phyloP scores from a whole-genome alignment of 768 basidiomycete genomes.

The Lactifluus pinguis region DNA sequence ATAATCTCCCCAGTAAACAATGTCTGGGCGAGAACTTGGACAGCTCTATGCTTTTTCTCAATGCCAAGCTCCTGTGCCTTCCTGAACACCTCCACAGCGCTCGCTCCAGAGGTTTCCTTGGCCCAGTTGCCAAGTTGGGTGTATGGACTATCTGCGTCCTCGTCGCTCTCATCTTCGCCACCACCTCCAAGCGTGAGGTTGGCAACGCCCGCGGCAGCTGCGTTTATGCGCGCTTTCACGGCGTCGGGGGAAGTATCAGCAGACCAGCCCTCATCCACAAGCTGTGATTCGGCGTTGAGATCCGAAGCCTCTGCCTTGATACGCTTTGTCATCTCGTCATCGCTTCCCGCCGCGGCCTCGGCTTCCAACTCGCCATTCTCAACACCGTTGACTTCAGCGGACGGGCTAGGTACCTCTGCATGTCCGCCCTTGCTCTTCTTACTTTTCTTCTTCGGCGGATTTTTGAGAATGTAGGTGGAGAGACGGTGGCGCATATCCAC shows the following conservation, averaged over 20 bases:
- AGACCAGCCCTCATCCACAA: constrained; percentile 77
- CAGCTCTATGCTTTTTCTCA: constrained; percentile 89
- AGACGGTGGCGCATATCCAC: constrained; percentile 98
- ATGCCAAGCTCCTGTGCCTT: constrained; percentile 88
- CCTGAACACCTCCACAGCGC: constrained; percentile 66
- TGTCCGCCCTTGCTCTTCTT: constrained; percentile 53
- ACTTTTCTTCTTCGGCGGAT: constrained; percentile 85
- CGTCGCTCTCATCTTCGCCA: constrained; percentile 86
- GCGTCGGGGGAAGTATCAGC: constrained; percentile 88
- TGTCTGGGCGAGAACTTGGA: constrained; percentile 74
- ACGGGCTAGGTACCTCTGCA: constrained; percentile 39
- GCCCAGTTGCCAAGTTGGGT: constrained; percentile 77
- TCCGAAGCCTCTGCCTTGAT: constrained; percentile 87
- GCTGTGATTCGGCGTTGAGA: constrained; percentile 50
- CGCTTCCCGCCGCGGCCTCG: constrained; percentile 44
- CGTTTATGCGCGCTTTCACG: constrained; percentile 72
- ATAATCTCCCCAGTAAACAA: constrained; percentile 73
- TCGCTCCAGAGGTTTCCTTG: constrained; percentile 54
- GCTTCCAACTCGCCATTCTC: constrained; percentile 30
- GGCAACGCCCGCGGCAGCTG: constrained; percentile 53
- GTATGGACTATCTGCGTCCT: constrained; percentile 82
- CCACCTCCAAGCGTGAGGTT: constrained; percentile 40
- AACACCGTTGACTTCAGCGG: constrained; percentile 30
- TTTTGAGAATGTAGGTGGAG: constrained; percentile 93
- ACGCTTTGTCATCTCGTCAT: constrained; percentile 82